A percentile compares a stretch with the other conserved stretches of the same genome.
These are phyloP conservation scores for Rosa hybrid DNA, from an alignment of 331 rosid genomes.

Conservation along the genomic window DNA sequence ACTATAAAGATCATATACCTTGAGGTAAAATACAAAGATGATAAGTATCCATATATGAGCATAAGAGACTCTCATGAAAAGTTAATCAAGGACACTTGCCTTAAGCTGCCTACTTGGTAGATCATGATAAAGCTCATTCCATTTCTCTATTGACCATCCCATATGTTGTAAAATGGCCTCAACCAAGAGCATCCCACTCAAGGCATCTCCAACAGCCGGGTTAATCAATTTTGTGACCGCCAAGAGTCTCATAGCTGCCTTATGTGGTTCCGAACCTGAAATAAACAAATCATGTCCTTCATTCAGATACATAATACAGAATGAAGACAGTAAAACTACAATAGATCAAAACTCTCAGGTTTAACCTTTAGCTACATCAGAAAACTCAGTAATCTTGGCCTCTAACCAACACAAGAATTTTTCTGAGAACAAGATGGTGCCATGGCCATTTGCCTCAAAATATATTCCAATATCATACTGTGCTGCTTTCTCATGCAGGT, in stretches of 20 bases:
- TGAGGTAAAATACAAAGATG: background rate
- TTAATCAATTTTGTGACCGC: constrained; percentile 78
- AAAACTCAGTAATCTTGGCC: constrained; percentile 43
- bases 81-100: constrained; percentile 40
- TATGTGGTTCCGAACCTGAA: constrained; percentile 64
- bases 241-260: constrained; percentile 74
- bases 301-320: constrained; percentile 15
- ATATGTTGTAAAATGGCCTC: constrained; percentile 70
- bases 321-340: constrained; percentile 20
- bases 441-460: constrained; percentile 99
- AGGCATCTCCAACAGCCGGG: constrained; percentile 94
- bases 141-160: constrained; percentile 77
- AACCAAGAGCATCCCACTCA: constrained; percentile 84
- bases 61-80: background rate
- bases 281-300: constrained; percentile 23
- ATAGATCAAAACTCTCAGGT: constrained; percentile 14
- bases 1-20: background rate
- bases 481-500: constrained; percentile 84
- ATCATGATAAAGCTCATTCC: constrained; percentile 86
- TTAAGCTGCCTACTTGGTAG: constrained; percentile 93
- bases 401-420: constrained; percentile 52
- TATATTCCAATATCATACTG: constrained; percentile 81
- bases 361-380: constrained; percentile 53
- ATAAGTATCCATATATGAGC: constrained; percentile 9
- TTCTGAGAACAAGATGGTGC: constrained; percentile 86